These are phyloP conservation scores for Zymoseptoria pseudotritici DNA, from an alignment of 2,329 filamentous ascomycete species.

Conservation along the genomic window DNA sequence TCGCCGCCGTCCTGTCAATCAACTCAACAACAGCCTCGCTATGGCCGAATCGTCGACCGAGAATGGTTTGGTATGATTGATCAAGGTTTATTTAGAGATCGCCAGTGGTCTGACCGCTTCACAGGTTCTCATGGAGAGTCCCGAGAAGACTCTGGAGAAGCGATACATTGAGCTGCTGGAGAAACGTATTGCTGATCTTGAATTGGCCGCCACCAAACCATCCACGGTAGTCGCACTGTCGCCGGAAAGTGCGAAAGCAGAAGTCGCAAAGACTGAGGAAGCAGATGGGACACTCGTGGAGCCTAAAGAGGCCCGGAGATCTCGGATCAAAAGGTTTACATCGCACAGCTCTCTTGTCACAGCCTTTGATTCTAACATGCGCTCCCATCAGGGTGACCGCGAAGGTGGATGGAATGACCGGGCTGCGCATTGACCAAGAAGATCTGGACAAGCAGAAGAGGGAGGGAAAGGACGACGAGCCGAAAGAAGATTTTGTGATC, in stretches of 20 bases:
- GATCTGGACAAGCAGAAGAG: not conserved
- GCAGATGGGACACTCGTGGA: not conserved
- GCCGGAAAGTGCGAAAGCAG: not conserved
- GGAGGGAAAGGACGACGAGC: not conserved
- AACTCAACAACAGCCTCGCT: not conserved
- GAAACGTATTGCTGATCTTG: constrained; percentile 3
- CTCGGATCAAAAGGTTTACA: not conserved
- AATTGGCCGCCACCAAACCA: not conserved
- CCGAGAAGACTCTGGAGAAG: not conserved
- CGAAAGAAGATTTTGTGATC: not conserved
- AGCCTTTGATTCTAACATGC: too few species aligned
- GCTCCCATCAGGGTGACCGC: too few species aligned
- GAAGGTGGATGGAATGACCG: too few species aligned
- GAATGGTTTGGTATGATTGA: not conserved
- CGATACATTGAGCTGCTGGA: constrained; percentile 5
- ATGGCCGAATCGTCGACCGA: not conserved
- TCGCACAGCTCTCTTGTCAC: too few species aligned
- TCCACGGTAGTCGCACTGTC: not conserved
- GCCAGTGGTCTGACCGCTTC: too few species aligned
- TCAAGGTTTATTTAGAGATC: not conserved
- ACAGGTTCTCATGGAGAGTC: too few species aligned
- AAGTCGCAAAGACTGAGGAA: not conserved
- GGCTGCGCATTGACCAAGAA: not conserved
- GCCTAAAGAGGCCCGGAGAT: not conserved
- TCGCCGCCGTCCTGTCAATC: not conserved